A percentile compares a stretch with the other conserved stretches of the same genome.
phyloP scores from a whole-genome alignment of 345 rosid species.

The Eucalyptus melliodora region DNA sequence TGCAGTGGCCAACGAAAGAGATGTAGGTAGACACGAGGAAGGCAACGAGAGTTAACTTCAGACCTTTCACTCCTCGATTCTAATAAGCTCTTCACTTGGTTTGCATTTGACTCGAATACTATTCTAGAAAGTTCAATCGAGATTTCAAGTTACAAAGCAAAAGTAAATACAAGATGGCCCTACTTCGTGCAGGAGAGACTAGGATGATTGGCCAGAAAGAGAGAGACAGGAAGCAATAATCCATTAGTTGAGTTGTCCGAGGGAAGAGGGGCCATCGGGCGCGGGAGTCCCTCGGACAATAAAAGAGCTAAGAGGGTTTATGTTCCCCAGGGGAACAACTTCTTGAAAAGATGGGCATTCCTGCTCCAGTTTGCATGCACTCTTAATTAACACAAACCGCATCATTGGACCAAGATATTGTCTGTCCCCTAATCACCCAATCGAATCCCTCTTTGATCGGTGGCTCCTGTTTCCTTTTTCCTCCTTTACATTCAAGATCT shows the following conservation, averaged over 20 bases:
- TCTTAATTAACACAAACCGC: not conserved
- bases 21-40: not conserved
- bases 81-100: not conserved
- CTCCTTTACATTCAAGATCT: not conserved
- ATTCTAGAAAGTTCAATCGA: not conserved
- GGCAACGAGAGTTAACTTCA: not conserved
- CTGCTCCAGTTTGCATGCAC: not conserved
- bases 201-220: not conserved
- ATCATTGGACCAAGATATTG: not conserved
- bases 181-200: not conserved
- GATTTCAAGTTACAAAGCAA: not conserved
- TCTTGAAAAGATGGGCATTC: not conserved
- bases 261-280: not conserved
- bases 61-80: not conserved
- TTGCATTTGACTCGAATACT: not conserved
- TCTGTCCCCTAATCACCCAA: not conserved
- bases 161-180: not conserved
- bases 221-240: not conserved
- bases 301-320: not conserved
- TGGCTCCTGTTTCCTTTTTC: not conserved
- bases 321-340: constrained; percentile 7
- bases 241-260: not conserved
- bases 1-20: not conserved
- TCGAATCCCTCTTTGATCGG: not conserved
- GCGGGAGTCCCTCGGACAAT: not conserved